Conservation (phyloP, 768 basidiomycete genomes). For the Mycena floridula region DNA sequence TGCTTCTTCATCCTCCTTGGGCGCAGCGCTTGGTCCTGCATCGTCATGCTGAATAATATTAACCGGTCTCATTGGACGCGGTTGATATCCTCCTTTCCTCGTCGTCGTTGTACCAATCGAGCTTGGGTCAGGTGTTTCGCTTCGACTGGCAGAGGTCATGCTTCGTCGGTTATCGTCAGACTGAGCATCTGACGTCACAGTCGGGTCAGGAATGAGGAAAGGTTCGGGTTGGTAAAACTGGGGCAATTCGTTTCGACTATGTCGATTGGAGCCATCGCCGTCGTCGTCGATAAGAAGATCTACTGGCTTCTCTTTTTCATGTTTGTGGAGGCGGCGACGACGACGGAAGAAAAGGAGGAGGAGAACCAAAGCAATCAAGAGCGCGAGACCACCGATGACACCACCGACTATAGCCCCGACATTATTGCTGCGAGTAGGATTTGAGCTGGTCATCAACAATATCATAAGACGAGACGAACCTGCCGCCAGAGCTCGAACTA, state of each 20-base stretch:
- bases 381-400: slow-evolving; percentile 20
- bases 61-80: slow-evolving; percentile 56
- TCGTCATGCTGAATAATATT: slow-evolving; percentile 86
- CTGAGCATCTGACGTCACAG: slow-evolving; percentile 27
- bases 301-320: slow-evolving; percentile 52
- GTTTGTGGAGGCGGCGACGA: slow-evolving; percentile 28
- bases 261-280: slow-evolving; percentile 25
- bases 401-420: slow-evolving; percentile 6
- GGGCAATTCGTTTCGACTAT: slow-evolving; percentile 42
- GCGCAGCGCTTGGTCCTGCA: slow-evolving; percentile 50
- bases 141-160: slow-evolving; percentile 35
- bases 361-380: slow-evolving; percentile 33
- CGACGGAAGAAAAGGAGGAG: slow-evolving; percentile 46
- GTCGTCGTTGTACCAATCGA: slow-evolving; percentile 21
- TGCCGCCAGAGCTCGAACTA: not conserved
- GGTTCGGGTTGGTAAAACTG: slow-evolving; percentile 75
- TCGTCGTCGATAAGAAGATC: slow-evolving; percentile 63
- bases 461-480: not conserved
- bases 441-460: not conserved
- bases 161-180: slow-evolving; percentile 28
- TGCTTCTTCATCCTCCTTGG: slow-evolving; percentile 34
- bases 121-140: slow-evolving; percentile 39
- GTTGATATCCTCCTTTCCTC: slow-evolving; percentile 39
- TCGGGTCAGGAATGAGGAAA: slow-evolving; percentile 64
- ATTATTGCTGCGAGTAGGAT: slow-evolving; percentile 22